Base-by-base conservation (phyloP, 306 rosid genomes). In the Vicia villosa region DNA sequence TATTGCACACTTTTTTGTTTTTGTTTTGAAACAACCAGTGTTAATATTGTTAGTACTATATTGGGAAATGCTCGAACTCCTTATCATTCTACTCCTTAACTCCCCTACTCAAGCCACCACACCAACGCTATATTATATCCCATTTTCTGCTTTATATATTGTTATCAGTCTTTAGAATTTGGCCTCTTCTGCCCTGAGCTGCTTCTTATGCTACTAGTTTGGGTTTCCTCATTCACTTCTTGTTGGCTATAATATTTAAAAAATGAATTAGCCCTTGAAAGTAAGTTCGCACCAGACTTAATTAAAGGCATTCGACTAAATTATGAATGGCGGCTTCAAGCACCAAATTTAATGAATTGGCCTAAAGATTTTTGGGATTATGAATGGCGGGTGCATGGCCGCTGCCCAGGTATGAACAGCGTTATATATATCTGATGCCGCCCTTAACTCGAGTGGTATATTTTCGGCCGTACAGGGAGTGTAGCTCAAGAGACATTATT, bases 241-340 rank as follows among this genome's bases (percentile, higher is more conserved):
- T 77, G 65, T 65, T 65, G 51, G 64, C 69, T 24, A 37, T 71
- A 62, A 16, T 41, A 78, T 21, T 43, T 63, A 36, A 30, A 70
- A 15, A 21, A 15, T 11, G 42, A 43, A 77, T 11, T 71, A 46
- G 17, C 63, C 69, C 38, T 56, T 51, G 43, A 8, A 52, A 52
- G 62, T 42, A 51, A 51, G 6, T 24, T 69, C 32, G 4, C 8
- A 19, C 60, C 2, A 5, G 30, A 59, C 17, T 46, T 57, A 3
- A 19, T 43, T 43, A 8, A 36, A 37, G n/a, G 17, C 4, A 32
- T 22, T 34, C 42, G 37, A 28, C 11, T 15, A 22, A 54, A 37
- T 57, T 9, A 46, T n/a, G n/a, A n/a, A n/a, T n/a, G n/a, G n/a
- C n/a, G n/a, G n/a, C n/a, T n/a, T n/a, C n/a, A n/a, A n/a, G n/a